Evolutionary conservation across 345 rosid species (phyloP), one percentile per base, ranked within the genome.

Genomic region (Sisymbrium altissimum): DNA sequence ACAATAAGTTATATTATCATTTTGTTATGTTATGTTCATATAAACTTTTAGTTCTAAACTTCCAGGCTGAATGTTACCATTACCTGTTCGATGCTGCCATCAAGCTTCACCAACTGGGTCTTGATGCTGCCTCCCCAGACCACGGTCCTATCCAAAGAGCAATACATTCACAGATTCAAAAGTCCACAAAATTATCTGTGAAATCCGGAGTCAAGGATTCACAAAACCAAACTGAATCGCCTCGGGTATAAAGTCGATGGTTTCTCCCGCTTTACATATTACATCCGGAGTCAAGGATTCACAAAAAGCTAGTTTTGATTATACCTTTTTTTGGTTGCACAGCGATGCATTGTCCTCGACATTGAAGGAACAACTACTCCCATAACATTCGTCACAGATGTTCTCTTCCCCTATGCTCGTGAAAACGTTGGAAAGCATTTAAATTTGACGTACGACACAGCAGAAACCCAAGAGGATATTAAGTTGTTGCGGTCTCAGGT

Each of bases 301-400:
- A 21, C 55, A 50, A 59, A 27, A 40, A 14, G 6, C 21, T 9
- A 41, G 2, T 30, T 9, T 52, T 23, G 18, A 10, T 39, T 78
- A 65, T 33, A 65, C 54, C 29, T 61, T 11, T 55, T 12, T 79
- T 74, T 75, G 81, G 66, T 78, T 73, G 82, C 91, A 27, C 39
- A 92, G 99, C 79, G 73, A 57, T 95, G 83, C 80, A 71, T 95
- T 80, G 88, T 95, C 76, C 98, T 95, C 43, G 99, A 92, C 82
- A 92, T 92, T 36, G 99, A 92, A 84, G 99, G 99, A 74, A 95
- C 96, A 70, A 92, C 99, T 1, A 90, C 98, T 11, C 98, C 98
- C 43, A 96, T 96, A 81, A 84, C 97, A 29, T 96, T 90, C 74
- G 99, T 92, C 75, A 78, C 86, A 5, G 98, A 96, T 65, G 87